phyloP scores from a whole-genome alignment of 2,329 filamentous ascomycete species.

The Penicillium sumatraense region DNA sequence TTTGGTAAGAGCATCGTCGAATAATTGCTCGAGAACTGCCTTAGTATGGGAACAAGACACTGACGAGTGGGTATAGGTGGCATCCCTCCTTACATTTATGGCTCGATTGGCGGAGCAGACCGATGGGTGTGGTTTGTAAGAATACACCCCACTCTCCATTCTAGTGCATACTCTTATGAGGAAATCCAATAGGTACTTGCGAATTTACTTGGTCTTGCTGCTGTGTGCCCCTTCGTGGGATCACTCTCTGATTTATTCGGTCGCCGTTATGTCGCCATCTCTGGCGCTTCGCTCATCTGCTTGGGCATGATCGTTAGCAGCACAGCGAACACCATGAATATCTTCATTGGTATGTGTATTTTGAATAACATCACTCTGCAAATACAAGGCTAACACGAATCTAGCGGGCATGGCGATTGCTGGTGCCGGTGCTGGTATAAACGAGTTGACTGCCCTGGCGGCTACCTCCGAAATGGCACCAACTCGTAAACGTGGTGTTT shows the following conservation, averaged over 20 bases:
- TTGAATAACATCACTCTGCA: constrained; percentile 60
- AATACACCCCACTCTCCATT: not conserved
- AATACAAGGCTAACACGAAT: constrained; percentile 40
- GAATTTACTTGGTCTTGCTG: constrained; percentile 60
- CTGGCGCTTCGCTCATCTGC: constrained; percentile 59
- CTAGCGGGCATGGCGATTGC: constrained; percentile 62
- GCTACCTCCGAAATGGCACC: constrained; percentile 71
- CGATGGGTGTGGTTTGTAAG: constrained; percentile 65
- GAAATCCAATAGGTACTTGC: constrained; percentile 45
- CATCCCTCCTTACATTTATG: constrained; percentile 61
- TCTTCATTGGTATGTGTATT: constrained; percentile 60
- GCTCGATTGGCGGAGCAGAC: constrained; percentile 63
- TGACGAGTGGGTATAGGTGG: constrained; percentile 38
- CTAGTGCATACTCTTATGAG: not conserved
- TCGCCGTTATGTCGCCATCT: constrained; percentile 62
- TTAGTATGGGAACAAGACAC: not conserved
- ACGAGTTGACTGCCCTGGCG: constrained; percentile 70
- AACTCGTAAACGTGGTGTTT: constrained; percentile 65
- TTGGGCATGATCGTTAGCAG: constrained; percentile 65
- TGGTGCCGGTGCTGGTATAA: constrained; percentile 68
- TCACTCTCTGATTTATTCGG: constrained; percentile 67
- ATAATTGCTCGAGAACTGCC: too few species aligned
- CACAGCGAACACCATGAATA: constrained; percentile 63
- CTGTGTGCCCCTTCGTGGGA: constrained; percentile 68
- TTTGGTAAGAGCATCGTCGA: constrained; percentile 50